Conservation (phyloP, 2,329 filamentous ascomycete genomes). For the Beauveria scarabaeidicola region DNA sequence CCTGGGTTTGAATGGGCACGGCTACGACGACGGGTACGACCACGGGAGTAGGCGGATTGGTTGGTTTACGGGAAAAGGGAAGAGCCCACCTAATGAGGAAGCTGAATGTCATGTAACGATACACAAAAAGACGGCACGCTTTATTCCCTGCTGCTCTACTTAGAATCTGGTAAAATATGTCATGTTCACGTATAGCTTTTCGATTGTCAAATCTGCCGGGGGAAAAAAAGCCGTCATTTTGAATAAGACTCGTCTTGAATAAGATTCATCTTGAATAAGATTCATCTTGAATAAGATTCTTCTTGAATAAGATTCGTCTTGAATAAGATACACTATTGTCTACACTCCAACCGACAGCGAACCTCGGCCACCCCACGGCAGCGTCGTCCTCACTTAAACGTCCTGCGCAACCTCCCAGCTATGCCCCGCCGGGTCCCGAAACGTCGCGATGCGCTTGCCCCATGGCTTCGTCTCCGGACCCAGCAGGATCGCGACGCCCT, state of each 20-base stretch:
- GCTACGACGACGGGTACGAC: background rate
- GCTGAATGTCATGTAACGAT: background rate
- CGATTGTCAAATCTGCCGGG: background rate
- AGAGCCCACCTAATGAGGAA: constrained; percentile 1
- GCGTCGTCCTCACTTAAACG: background rate
- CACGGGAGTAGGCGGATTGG: background rate
- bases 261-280: no score
- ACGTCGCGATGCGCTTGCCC: constrained; percentile 11
- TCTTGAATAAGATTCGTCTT: no score
- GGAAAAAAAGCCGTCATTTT: no score
- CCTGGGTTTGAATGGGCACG: background rate
- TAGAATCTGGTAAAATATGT: background rate
- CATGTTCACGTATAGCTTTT: background rate
- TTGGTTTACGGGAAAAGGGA: background rate
- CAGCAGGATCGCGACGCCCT: constrained; percentile 11
- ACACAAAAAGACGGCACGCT: background rate
- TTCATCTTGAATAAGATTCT: no score
- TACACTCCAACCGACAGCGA: background rate
- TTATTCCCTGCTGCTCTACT: background rate
- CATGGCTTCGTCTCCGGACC: constrained; percentile 12
- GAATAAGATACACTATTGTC: background rate
- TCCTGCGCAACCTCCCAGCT: constrained; percentile 13
- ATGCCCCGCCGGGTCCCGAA: constrained; percentile 14
- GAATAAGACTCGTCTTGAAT: no score
- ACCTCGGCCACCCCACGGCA: background rate